Conservation (phyloP, 2,329 filamentous ascomycete genomes). For the Hypoxylon sp. region DNA sequence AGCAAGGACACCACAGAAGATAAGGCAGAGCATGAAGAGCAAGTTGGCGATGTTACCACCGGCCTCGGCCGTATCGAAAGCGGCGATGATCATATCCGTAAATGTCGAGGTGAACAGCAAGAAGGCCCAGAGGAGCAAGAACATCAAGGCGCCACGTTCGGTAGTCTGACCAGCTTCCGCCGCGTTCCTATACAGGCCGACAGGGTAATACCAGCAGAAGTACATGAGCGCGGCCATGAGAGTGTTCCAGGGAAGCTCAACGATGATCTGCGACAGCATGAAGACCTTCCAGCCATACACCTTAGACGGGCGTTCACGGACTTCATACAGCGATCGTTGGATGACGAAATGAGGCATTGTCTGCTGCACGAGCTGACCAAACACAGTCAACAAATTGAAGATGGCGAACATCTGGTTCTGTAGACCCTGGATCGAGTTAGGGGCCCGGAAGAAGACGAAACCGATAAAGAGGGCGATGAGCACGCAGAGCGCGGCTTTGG, state of each 20-base stretch:
- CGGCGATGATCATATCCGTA: conserved; percentile 81
- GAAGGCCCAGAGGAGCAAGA: conserved; percentile 82
- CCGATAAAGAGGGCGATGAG: conserved; percentile 81
- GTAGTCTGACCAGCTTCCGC: conserved; percentile 70
- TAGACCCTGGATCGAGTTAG: conserved; percentile 80
- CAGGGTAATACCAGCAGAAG: conserved; percentile 88
- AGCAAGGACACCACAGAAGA: conserved; percentile 83
- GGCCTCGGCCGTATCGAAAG: conserved; percentile 80
- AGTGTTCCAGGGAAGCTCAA: conserved; percentile 88
- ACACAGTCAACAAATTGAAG: conserved; percentile 87
- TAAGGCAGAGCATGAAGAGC: conserved; percentile 78
- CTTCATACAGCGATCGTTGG: conserved; percentile 86
- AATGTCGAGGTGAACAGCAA: conserved; percentile 87
- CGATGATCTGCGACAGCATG: conserved; percentile 84
- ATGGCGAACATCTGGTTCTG: conserved; percentile 91
- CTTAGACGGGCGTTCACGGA: conserved; percentile 86
- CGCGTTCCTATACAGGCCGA: conserved; percentile 82
- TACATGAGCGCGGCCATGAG: conserved; percentile 83
- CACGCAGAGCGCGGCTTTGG: conserved; percentile 79
- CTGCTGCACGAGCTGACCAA: conserved; percentile 83
- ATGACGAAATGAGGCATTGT: conserved; percentile 90
- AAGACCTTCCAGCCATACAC: conserved; percentile 89
- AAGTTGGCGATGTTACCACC: conserved; percentile 83
- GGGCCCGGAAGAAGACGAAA: conserved; percentile 82
- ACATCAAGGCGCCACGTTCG: conserved; percentile 83